Evolutionary conservation across 75 land plant genomes (phyloP), one percentile per base, ranked within the genome.

Genomic region (Sequoiadendron giganteum): DNA sequence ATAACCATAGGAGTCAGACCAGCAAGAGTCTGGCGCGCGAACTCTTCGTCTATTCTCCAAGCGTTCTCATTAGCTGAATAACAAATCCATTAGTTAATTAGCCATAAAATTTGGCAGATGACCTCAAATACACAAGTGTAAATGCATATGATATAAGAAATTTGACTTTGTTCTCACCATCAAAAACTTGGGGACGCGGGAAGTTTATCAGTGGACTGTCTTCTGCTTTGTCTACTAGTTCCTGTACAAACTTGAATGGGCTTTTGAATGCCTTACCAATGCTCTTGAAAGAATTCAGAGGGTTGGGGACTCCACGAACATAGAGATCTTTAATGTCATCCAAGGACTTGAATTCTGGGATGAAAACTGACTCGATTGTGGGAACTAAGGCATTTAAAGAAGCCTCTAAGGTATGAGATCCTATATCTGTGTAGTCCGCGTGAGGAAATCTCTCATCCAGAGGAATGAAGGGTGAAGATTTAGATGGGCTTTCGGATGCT

Each of bases 1-100:
- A 97, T 91, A 85, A 65, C 86, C 79, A 88, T 85, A 0, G 99
- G 96, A 88, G 95, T 96, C 19, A 95, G 85, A 19, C 95, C 93
- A 25, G 95, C 92, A 28, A 94, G 86, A 43, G 89, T 84, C 32
- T 94, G 91, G 30, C 95, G 92, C 10, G 94, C 91, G 48, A 91
- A 94, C 45, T 92, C 95, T 47, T 79, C 88, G 82, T 94, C 95
- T 14, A 54, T 72, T 8, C 86, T 52, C 94, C 94, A 94, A 79
- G 91, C 85, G 36, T 86, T 81, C 87, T 88, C 88, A 73, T 92
- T 87, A 42, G 83, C 95, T 75, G n/a, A 34, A 1, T 32, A 34
- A 10, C 38, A 75, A 75, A 30, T 32, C 13, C 70, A 65, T 75
- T 5, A 1, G 32, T 14, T 2, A 34, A 75, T 75, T 14, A 75